Percentiles rank a stretch among this genome's conserved stretches.
phyloP scores from a whole-genome alignment of 805 yeast genomes.

The Starmerella davenportii region DNA sequence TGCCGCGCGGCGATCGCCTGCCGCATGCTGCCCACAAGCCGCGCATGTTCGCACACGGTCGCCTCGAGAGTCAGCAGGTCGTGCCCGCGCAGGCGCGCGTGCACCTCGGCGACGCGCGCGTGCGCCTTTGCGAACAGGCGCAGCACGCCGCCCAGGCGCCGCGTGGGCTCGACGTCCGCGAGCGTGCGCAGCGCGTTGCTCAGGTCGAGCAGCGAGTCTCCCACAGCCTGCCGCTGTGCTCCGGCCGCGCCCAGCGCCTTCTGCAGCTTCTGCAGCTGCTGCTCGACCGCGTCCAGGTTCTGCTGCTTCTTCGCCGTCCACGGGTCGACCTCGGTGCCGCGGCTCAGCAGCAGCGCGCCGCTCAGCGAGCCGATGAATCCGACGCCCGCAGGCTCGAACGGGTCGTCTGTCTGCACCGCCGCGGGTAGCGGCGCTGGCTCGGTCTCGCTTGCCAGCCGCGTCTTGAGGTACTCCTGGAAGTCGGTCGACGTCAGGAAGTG shows the following conservation, averaged over 20 bases:
- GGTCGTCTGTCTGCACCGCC: not conserved
- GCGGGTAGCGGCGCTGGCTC: not conserved
- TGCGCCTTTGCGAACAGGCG: slow-evolving; percentile 58
- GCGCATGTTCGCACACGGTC: slow-evolving; percentile 70
- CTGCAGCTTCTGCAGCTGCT: slow-evolving; percentile 49
- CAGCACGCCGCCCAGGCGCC: slow-evolving; percentile 43
- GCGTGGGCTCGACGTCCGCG: slow-evolving; percentile 58
- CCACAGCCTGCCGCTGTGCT: slow-evolving; percentile 56
- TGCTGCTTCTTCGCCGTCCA: slow-evolving; percentile 53
- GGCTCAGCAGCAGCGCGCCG: slow-evolving; percentile 11
- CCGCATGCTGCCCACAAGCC: slow-evolving; percentile 58
- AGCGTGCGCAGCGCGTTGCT: slow-evolving; percentile 37
- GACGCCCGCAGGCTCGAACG: not conserved
- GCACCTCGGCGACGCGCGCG: slow-evolving; percentile 46
- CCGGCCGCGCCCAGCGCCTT: slow-evolving; percentile 58
- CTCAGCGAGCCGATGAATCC: slow-evolving; percentile 12
- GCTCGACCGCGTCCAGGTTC: slow-evolving; percentile 54
- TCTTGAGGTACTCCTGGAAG: slow-evolving; percentile 49
- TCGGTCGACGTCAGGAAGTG: slow-evolving; percentile 62
- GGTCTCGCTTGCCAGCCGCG: slow-evolving; percentile 7
- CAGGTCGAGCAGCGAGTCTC: slow-evolving; percentile 52
- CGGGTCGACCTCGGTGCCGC: slow-evolving; percentile 55
- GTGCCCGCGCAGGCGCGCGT: slow-evolving; percentile 63
- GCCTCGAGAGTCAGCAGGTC: slow-evolving; percentile 74
- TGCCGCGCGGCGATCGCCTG: slow-evolving; percentile 58